These are phyloP conservation scores for Pseudozyma pruni DNA, from an alignment of 1,284 basidiomycete species.

Conservation along the genomic window DNA sequence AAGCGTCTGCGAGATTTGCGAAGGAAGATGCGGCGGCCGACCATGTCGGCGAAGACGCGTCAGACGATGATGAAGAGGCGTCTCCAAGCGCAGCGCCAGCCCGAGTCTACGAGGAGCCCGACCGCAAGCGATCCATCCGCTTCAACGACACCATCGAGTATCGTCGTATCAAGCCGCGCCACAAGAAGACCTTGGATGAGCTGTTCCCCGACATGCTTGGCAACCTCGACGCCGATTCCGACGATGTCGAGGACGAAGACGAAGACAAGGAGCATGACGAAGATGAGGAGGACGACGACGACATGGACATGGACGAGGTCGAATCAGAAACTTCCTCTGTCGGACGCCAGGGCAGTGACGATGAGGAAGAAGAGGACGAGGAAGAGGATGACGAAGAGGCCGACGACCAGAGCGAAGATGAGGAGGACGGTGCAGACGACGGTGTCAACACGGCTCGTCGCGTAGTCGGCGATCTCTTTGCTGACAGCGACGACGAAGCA, in stretches of 20 bases:
- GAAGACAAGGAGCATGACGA: conserved; percentile 18
- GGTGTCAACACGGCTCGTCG: conserved; percentile 69
- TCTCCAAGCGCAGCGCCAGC: conserved; percentile 60
- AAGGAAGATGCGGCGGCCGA: conserved; percentile 32
- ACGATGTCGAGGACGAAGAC: conserved; percentile 30
- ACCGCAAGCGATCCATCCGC: conserved; percentile 70
- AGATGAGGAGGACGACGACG: conserved; percentile 68
- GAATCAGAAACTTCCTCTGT: conserved; percentile 41
- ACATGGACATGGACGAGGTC: conserved; percentile 52
- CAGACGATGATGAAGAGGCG: conserved; percentile 6
- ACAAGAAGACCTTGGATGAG: conserved; percentile 42
- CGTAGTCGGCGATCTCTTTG: conserved; percentile 72
- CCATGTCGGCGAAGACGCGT: conserved; percentile 16
- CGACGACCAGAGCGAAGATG: conserved; percentile 39
- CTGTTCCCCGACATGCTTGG: conserved; percentile 46
- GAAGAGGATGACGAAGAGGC: conserved; percentile 58
- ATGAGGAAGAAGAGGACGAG: conserved; percentile 53
- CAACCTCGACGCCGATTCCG: conserved; percentile 27
- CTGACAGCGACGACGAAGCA: conserved; percentile 71
- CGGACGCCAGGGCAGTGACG: conserved; percentile 42
- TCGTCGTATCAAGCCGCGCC: conserved; percentile 71
- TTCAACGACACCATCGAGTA: conserved; percentile 84
- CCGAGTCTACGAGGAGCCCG: conserved; percentile 38
- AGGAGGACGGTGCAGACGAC: conserved; percentile 59
- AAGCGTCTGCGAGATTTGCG: conserved; percentile 39